A percentile compares a stretch with the other conserved stretches of the same genome.
Conservation (phyloP, 1,139 yeast species). For the Saccharomycopsis crataegensis region DNA sequence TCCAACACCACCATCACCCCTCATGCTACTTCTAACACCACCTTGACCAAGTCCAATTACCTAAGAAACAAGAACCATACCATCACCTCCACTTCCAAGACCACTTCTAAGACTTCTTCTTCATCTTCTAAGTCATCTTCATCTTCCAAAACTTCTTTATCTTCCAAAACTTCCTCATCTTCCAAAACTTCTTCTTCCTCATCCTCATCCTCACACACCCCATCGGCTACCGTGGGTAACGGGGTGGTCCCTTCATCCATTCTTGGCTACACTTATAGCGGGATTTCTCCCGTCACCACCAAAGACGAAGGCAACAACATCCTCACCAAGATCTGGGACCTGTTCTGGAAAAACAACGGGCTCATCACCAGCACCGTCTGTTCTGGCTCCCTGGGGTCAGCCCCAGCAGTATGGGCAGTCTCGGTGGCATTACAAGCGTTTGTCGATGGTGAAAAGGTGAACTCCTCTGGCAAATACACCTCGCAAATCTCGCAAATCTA, state of each 20-base stretch:
- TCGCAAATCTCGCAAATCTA: conserved; percentile 4
- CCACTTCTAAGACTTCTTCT: background rate
- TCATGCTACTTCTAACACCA: background rate
- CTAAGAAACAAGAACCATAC: background rate
- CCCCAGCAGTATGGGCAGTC: conserved; percentile 15
- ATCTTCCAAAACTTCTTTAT: background rate
- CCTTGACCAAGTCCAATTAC: background rate
- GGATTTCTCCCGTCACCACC: background rate
- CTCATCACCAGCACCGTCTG: background rate
- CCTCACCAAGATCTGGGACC: conserved; percentile 1
- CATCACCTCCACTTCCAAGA: background rate
- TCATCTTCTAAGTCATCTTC: background rate
- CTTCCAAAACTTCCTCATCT: background rate
- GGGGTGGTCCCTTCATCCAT: conserved; percentile 5
- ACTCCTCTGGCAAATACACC: conserved; percentile 11
- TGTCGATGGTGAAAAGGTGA: conserved; percentile 15
- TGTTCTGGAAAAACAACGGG: conserved; percentile 4
- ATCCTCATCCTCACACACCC: background rate
- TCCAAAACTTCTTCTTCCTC: background rate
- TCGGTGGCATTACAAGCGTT: conserved; percentile 17
- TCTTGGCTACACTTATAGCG: conserved; percentile 7
- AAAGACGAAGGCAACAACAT: conserved; percentile 5
- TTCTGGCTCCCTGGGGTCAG: background rate
- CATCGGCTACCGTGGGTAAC: background rate
- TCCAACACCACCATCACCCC: background rate